Base-by-base conservation (phyloP, 352 stramenopile species). In the Pythium folliculosum region DNA sequence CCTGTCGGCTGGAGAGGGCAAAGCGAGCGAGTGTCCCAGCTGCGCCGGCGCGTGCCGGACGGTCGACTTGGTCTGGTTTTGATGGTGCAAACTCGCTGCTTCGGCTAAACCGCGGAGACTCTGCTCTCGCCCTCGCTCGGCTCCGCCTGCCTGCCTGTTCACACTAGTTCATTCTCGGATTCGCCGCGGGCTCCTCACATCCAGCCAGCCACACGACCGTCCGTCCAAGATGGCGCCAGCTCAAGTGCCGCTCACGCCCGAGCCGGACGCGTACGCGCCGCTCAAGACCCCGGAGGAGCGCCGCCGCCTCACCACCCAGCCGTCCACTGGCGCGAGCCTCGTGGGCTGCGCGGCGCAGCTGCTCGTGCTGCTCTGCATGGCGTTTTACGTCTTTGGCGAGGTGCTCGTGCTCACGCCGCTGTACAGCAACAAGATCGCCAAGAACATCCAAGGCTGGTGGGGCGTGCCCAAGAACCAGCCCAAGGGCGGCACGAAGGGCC, bases 361-460 rank as follows among this genome's bases (percentile, higher is more conserved):
- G 27, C 44, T 64, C 17, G 45, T 64, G 17, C n/a, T 64, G 23
- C 23, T 35, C 9, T 63, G 56, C 56, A 63, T 82, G 17, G 32
- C 60, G 37, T 54, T 70, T 8, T 83, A 79, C 70, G 38, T 70
- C 10, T 77, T 71, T 48, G 77, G 66, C 13, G 60, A 81, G 22
- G 45, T 77, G 23, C 63, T 76, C 32, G 68, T 71, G 45, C 66
- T 76, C 47, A 71, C 56, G 17, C 58, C 69, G 3, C 50, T 58
- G 1, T 79, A 78, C 56, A 71, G 16, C 1, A 25, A 63, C 53
- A 63, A 63, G 53, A 30, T 59, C 10, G 49, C 68, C 4, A 47
- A 48, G 17, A 63, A 40, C 10, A 52, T 66, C 44, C 23, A 67
- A 22, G n/a, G 37, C n/a, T 84, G 76, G 74, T 80, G 65, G 60